Conservation (phyloP, 2,329 filamentous ascomycete species). For the Ceratocystis colombiana region DNA sequence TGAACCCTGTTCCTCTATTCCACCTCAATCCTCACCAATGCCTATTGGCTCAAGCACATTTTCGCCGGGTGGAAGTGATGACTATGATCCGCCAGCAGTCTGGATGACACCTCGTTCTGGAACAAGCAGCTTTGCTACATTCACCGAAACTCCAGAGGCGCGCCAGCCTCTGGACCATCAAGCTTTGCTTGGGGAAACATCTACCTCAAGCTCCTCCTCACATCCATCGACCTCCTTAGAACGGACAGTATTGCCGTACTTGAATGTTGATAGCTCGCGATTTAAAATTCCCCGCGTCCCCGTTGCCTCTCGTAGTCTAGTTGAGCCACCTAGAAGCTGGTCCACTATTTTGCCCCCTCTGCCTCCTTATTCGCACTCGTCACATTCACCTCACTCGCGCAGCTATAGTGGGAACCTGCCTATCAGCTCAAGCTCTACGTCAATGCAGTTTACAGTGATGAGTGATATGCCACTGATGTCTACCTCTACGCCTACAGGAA, state of each 20-base stretch:
- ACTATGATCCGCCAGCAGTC: slow-evolving; percentile 23
- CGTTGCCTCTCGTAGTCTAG: slow-evolving; percentile 17
- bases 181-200: background rate
- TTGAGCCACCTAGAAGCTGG: slow-evolving; percentile 15
- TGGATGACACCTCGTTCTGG: slow-evolving; percentile 20
- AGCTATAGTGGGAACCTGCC: slow-evolving; percentile 17
- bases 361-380: background rate
- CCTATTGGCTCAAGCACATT: slow-evolving; percentile 21
- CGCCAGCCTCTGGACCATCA: background rate
- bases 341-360: slow-evolving; percentile 18
- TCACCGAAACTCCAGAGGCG: background rate
- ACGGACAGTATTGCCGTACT: background rate
- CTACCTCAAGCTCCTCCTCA: background rate
- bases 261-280: slow-evolving; percentile 1
- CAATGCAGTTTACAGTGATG: slow-evolving; percentile 15
- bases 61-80: slow-evolving; percentile 20
- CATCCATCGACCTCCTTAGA: background rate
- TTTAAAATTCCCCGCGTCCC: slow-evolving; percentile 13
- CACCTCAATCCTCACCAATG: background rate
- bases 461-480: slow-evolving; percentile 9
- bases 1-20: background rate
- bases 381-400: slow-evolving; percentile 1
- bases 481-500: background rate
- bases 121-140: slow-evolving; percentile 1
- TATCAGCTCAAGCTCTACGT: background rate